A percentile compares a stretch with the other conserved stretches of the same genome.
phyloP scores from a whole-genome alignment of 1,284 basidiomycete species.

The Tetrapyrgos nigripes region DNA sequence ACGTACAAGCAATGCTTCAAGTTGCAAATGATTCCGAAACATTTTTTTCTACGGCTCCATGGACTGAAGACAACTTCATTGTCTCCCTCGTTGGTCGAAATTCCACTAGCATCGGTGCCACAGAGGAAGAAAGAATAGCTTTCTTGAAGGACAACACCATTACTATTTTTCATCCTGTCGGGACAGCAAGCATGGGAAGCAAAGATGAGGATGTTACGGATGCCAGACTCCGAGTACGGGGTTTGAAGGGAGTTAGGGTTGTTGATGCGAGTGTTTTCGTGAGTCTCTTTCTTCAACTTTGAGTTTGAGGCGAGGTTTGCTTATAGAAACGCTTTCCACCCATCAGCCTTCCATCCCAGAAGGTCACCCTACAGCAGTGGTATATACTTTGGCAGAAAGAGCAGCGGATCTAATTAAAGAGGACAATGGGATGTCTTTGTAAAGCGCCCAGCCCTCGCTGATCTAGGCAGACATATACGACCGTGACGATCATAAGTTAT shows the following conservation, averaged over 20 bases:
- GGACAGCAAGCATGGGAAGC: slow-evolving; percentile 12
- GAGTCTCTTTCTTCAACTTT: slow-evolving; percentile 22
- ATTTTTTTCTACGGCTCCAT: slow-evolving; percentile 17
- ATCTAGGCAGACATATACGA: no score
- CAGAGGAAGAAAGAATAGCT: slow-evolving; percentile 18
- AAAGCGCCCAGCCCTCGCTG: no score
- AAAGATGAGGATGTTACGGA: slow-evolving; percentile 17
- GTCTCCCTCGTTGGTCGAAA: neutral
- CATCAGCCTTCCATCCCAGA: no score
- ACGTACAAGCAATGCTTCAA: slow-evolving; percentile 18
- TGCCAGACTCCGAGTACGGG: slow-evolving; percentile 18
- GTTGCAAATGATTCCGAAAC: slow-evolving; percentile 7
- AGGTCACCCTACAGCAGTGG: no score
- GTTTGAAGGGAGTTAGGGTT: slow-evolving; percentile 14
- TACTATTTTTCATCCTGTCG: slow-evolving; percentile 17
- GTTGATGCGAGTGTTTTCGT: slow-evolving; percentile 22
- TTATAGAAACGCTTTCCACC: no score
- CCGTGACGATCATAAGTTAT: no score
- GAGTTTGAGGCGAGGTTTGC: no score
- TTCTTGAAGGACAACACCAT: slow-evolving; percentile 17
- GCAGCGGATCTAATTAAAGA: no score
- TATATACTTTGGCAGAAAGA: no score
- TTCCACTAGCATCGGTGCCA: neutral
- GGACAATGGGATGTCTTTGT: no score
- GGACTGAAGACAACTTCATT: neutral